Conservation (phyloP, 306 rosid species). For the Begonia masoniana region DNA sequence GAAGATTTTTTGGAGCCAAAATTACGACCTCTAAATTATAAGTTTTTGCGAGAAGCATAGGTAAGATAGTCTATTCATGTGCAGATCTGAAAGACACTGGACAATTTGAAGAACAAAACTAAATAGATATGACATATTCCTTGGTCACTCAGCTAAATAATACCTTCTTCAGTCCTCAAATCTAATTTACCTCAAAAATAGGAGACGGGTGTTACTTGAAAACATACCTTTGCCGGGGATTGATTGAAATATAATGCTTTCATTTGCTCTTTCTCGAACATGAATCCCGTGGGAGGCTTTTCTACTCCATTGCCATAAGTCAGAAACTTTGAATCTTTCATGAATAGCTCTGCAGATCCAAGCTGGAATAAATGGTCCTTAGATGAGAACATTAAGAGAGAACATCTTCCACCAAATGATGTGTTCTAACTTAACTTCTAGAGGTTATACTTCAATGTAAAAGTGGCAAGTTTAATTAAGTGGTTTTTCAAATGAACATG, state of each 20-base stretch:
- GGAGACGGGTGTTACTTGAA: background rate
- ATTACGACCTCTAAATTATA: too few relatives aligned
- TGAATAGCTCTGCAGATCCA: constrained; percentile 75
- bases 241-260: constrained; percentile 91
- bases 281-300: constrained; percentile 83
- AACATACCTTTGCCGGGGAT: constrained; percentile 67
- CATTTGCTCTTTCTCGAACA: constrained; percentile 98
- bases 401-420: background rate
- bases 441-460: background rate
- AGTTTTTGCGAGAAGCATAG: too few relatives aligned
- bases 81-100: too few relatives aligned
- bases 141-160: too few relatives aligned
- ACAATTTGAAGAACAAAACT: too few relatives aligned
- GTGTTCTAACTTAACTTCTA: background rate
- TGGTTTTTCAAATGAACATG: too few relatives aligned
- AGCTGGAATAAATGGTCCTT: constrained; percentile 38
- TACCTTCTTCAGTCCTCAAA: too few relatives aligned
- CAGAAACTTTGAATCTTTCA: constrained; percentile 75
- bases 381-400: constrained; percentile 15
- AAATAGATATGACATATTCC: too few relatives aligned
- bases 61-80: too few relatives aligned
- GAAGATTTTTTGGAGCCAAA: too few relatives aligned
- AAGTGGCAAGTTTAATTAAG: background rate
- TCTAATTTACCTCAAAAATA: too few relatives aligned
- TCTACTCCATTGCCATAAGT: constrained; percentile 82